Base-by-base conservation (phyloP, 306 rosid genomes). In the Ormosia semicastrata region DNA sequence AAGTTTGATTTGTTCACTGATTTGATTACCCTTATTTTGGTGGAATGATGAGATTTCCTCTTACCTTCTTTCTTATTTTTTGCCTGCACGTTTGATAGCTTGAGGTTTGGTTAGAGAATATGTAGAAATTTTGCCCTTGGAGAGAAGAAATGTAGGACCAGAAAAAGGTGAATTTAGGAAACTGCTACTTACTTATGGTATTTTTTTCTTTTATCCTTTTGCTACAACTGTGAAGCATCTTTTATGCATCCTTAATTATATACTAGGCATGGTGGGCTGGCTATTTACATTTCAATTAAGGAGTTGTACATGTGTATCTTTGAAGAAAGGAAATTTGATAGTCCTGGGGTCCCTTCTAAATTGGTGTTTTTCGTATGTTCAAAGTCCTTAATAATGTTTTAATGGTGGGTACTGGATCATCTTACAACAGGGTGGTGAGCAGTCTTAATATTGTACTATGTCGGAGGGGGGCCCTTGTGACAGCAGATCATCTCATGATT, bases 381-480 rank as follows among this genome's bases (percentile, higher is more conserved):
- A 79, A 80, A 83, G 78, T 89, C 87, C 88, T 82, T 53, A 74
- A 80, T 85, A 84, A 81, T 85, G 82, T 86, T 90, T 91, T 86
- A 82, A 84, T 87, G 74, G 86, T 86, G 89, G 91, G 85, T 84
- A 39, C 86, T 87, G 92, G 88, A 86, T 87, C 87, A 72, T 92
- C 87, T 88, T 90, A 90, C 83, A 83, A 84, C 92, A 89, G 97
- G 94, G 88, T 82, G 33, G 72, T 60, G 69, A 87, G 89, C 83
- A 44, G 57, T 84, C 84, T 84, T 87, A 84, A 85, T 88, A 83
- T 81, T 84, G 79, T 88, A 83, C 80, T 65, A 29, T 91, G 80
- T 77, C 65, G 88, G 94, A 79, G 87, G 88, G 89, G 83, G 81
- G 64, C 89, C 91, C 87, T 91, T 59, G 83, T 89, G 94, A 93